Evolutionary conservation across 2,329 filamentous ascomycete species (phyloP), one percentile per base, ranked within the genome.

Genomic region (Cladophialophora psammophila): DNA sequence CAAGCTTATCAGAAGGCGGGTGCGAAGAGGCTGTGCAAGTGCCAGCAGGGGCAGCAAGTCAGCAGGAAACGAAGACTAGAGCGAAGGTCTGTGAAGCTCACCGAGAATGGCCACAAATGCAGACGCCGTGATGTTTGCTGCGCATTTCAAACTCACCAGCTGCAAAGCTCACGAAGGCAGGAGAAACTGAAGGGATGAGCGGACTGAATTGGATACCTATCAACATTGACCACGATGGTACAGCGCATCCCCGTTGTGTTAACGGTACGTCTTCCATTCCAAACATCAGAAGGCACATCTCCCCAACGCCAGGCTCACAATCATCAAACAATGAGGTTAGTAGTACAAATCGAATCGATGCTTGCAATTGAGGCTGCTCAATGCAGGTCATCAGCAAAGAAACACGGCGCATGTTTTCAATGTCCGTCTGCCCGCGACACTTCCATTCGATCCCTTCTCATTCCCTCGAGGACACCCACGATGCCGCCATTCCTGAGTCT

Each of bases 381-480:
- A 61, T 68, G 40, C 18, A 34, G 31, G 26, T 36, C 54, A 32
- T 64, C 32, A 42, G 45, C 60, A 52, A 32, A 42, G 45, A 53
- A 38, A 26, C 31, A 12, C 35, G 12, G 26, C 20, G 31, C 76
- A 34, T 78, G 76, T 72, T 81, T 79, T 78, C 79, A 81, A 13
- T 78, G 75, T 6, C 79, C 76, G 18, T 81, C 78, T 50, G 56
- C 67, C 31, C 63, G 76, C 73, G 59, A 76, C 74, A 72, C 86
- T 83, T 48, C 85, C 64, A 71, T 63, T 15, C 71, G 82, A 74
- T 91, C 89, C 72, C 82, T 80, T 60, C 87, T 82, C 89, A 91
- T 91, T 34, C 88, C 89, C 71, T 91, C 89, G 35, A 92, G 79
- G n/a, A 91, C 90, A 26, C 79, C 88, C 15, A 90, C 87, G 18